These are phyloP conservation scores for Anacardium occidentale DNA, from an alignment of 345 rosid species.

Conservation along the genomic window DNA sequence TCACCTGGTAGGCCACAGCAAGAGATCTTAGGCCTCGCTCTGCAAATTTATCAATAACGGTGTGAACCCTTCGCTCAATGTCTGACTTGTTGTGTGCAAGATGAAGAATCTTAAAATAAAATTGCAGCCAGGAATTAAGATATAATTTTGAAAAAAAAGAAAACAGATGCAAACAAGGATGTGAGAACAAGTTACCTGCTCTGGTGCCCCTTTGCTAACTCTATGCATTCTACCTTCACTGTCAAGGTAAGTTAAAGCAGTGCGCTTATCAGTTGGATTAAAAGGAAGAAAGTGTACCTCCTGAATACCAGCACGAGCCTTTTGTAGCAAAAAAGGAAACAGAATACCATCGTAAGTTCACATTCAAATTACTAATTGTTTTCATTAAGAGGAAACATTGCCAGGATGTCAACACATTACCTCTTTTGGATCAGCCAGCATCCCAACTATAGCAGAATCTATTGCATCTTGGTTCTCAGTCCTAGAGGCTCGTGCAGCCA, in stretches of 20 bases:
- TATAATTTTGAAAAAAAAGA: neutral
- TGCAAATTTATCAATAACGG: slow-evolving; percentile 92
- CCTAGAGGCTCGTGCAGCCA: slow-evolving; percentile 98
- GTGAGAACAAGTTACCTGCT: slow-evolving; percentile 58
- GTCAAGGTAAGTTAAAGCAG: slow-evolving; percentile 85
- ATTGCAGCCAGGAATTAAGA: slow-evolving; percentile 23
- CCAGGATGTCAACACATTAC: slow-evolving; percentile 28
- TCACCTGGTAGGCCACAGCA: slow-evolving; percentile 96
- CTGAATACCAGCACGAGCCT: slow-evolving; percentile 96
- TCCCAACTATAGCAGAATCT: slow-evolving; percentile 92
- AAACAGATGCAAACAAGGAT: neutral
- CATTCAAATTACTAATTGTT: neutral
- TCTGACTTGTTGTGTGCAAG: slow-evolving; percentile 86
- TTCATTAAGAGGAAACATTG: neutral
- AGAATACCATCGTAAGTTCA: neutral
- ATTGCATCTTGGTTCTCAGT: slow-evolving; percentile 95
- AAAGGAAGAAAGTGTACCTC: slow-evolving; percentile 97
- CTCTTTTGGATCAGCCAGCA: slow-evolving; percentile 99
- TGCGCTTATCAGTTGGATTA: slow-evolving; percentile 96
- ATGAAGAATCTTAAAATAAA: slow-evolving; percentile 63
- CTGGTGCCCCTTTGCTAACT: slow-evolving; percentile 99
- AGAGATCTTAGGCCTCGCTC: slow-evolving; percentile 94
- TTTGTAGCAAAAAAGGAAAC: slow-evolving; percentile 18
- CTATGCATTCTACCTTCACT: slow-evolving; percentile 84
- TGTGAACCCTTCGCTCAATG: slow-evolving; percentile 89